Evolutionary conservation across 2,329 filamentous ascomycete species (phyloP), one percentile per base, ranked within the genome.

Genomic region (Dactylellina drechsleri): DNA sequence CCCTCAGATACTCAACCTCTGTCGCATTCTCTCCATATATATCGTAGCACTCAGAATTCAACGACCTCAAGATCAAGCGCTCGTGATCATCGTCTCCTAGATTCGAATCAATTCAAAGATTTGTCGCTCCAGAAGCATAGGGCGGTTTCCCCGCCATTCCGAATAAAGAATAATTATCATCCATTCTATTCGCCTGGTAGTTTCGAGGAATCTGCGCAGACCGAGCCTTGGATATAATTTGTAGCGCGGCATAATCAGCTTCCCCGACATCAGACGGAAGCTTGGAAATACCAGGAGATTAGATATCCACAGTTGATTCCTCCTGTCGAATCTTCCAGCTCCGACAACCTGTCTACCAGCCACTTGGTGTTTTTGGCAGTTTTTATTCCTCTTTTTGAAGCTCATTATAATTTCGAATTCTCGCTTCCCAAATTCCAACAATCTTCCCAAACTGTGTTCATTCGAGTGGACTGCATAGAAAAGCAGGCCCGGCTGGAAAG

Each of bases 391-490:
- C 16, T 47, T 18, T 18, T 47, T 47, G 43, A 15, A n/a, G 5
- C 16, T 18, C 41, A 12, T 6, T 15, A 47, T 15, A 23, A 20
- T n/a, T 64, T 8, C 28, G 5, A 45, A n/a, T 57, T 56, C 49
- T 60, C 68, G 68, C 61, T 53, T 73, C n/a, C 28, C 52, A 61
- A 61, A 74, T 67, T 74, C 15, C 70, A 62, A 74, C 62, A 66
- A 13, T 43, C 28, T 64, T 23, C 50, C 18, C 50, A 41, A 52
- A 31, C 12, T 16, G 13, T 20, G 12, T 61, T 15, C n/a, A 26
- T 26, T 13, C 40, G 23, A 41, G 5, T 0, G 1, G 8, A 47
- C 15, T n/a, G 7, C 1, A 47, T n/a, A 13, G 43, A 47, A 47
- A 47, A 56, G 23, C 23, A 23, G 45, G 41, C 7, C 6, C 40